A percentile compares a stretch with the other conserved stretches of the same genome.
Conservation (phyloP, 257 asterid species). For the Pogostemon cablin region DNA sequence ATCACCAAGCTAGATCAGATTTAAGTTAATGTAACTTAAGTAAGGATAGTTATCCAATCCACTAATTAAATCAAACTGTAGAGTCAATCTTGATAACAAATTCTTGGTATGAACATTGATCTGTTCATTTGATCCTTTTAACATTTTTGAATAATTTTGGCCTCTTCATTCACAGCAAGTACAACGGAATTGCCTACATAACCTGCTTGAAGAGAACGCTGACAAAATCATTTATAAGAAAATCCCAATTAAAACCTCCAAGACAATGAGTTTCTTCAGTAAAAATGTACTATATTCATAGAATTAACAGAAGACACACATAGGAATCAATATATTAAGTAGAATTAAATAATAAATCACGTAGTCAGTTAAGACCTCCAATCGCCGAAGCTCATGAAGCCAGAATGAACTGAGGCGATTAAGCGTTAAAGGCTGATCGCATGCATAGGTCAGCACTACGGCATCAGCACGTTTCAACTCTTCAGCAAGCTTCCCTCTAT, state of each 20-base stretch:
- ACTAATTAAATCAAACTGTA: conserved; percentile 5
- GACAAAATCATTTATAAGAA: neutral
- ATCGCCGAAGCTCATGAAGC: conserved; percentile 89
- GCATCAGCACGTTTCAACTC: conserved; percentile 98
- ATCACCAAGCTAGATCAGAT: neutral
- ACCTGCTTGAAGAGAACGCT: neutral
- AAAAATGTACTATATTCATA: conserved; percentile 13
- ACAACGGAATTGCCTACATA: neutral
- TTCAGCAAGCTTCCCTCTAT: conserved; percentile 87
- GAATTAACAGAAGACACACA: neutral
- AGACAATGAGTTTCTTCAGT: neutral
- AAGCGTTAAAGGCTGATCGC: conserved; percentile 86
- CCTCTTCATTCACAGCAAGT: conserved; percentile 17
- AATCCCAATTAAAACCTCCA: conserved; percentile 13
- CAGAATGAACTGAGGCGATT: conserved; percentile 91
- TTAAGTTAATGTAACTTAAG: neutral
- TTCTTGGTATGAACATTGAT: neutral
- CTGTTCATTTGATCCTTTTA: neutral
- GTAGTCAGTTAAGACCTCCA: conserved; percentile 63
- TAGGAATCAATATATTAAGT: conserved; percentile 7
- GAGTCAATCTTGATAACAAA: conserved; percentile 9
- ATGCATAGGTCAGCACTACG: conserved; percentile 93
- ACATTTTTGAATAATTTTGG: neutral
- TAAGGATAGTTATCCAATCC: conserved; percentile 20
- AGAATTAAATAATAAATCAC: neutral